These are phyloP conservation scores for Caloboletus firmus DNA, from an alignment of 1,284 basidiomycete species.

Conservation along the genomic window DNA sequence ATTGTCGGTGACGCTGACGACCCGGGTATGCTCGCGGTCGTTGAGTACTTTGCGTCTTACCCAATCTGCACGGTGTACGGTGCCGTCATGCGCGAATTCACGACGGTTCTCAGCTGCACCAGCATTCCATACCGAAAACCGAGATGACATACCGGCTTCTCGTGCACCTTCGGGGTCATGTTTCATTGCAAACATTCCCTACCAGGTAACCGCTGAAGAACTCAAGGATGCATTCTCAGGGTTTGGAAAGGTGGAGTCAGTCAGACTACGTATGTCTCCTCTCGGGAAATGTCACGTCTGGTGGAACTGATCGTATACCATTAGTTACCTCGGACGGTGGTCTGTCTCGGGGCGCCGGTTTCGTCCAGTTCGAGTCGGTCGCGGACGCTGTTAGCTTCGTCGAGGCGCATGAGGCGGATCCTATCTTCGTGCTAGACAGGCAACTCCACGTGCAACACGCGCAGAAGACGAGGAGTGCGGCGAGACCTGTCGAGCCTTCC, in stretches of 20 bases:
- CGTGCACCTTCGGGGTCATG: constrained; percentile 34
- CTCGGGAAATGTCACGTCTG: not conserved
- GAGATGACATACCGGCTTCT: not conserved
- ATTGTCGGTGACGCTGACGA: constrained; percentile 7
- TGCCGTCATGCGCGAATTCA: not conserved
- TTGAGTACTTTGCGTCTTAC: constrained; percentile 8
- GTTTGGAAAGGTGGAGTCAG: constrained; percentile 37
- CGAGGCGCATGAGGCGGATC: constrained; percentile 39
- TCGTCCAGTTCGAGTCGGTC: constrained; percentile 42
- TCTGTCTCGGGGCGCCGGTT: constrained; percentile 42
- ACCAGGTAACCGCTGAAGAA: constrained; percentile 39
- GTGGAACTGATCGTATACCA: constrained; percentile 4
- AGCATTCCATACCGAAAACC: constrained; percentile 5
- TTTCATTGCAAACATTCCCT: constrained; percentile 50
- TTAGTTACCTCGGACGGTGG: constrained; percentile 38
- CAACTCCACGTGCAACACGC: constrained; percentile 43
- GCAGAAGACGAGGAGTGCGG: not conserved
- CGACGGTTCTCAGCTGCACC: constrained; percentile 23
- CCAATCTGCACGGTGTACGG: not conserved
- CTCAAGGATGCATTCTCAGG: constrained; percentile 37
- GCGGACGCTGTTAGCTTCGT: constrained; percentile 40
- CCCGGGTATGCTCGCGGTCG: constrained; percentile 15
- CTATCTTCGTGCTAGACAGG: constrained; percentile 46
- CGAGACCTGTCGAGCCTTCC: constrained; percentile 27
- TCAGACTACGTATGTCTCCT: constrained; percentile 37